Evolutionary conservation across 129 eudicot genomes (phyloP).

Genomic region (Chrysanthemum lavandulifolium): DNA sequence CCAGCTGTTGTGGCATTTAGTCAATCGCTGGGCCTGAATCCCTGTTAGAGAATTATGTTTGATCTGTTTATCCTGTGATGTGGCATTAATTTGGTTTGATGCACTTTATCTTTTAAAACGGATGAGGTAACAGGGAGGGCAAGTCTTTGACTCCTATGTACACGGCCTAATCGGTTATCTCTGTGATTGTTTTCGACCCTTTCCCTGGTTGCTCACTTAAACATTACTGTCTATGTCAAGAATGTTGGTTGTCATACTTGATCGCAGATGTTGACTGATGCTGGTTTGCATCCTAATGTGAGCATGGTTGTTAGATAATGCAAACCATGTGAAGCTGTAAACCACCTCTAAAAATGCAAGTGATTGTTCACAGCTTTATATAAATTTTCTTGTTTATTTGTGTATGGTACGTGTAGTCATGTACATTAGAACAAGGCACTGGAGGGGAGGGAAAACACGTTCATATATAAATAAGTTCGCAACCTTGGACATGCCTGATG

Average conservation of each 20-base stretch:
- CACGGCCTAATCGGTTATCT: no score
- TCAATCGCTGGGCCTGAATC: neutral
- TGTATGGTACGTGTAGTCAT: neutral
- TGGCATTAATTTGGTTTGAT: conserved; percentile 4
- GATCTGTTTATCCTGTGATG: neutral
- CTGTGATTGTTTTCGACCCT: neutral
- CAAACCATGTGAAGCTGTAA: conserved; percentile 1
- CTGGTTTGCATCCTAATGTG: conserved; percentile 6
- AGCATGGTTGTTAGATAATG: conserved; percentile 6
- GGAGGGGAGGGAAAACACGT: no score
- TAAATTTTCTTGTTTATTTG: neutral
- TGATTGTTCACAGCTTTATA: neutral
- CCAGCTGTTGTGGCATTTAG: neutral
- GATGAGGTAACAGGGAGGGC: neutral
- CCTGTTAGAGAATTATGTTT: neutral
- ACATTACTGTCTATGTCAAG: no score
- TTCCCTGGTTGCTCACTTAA: no score
- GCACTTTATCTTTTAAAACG: neutral
- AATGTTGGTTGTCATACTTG: neutral
- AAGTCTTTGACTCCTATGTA: neutral
- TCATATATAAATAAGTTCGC: neutral
- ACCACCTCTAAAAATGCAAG: conserved; percentile 4
- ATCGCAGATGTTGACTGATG: neutral
- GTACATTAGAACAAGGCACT: neutral
- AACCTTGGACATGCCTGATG: neutral